These are phyloP conservation scores for Eudorina sp. DNA, from an alignment of 139 green algal genomes.

Conservation along the genomic window DNA sequence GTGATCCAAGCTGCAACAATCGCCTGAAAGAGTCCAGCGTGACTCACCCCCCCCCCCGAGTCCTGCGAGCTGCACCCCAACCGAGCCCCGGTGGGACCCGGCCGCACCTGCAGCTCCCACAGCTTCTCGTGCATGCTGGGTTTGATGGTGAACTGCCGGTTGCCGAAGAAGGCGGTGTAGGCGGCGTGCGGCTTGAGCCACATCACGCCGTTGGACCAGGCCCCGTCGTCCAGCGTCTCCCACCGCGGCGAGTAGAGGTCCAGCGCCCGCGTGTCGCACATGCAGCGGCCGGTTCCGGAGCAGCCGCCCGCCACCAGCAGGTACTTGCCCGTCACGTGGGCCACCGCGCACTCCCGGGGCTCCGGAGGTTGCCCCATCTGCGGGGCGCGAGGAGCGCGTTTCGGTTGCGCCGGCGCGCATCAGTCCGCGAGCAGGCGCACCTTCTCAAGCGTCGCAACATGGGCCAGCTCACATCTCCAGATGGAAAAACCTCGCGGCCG, in stretches of 20 bases:
- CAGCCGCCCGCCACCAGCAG: constrained; percentile 74
- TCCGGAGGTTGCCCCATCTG: constrained; percentile 57
- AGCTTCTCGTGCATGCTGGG: constrained; percentile 77
- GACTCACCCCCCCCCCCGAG: too few species aligned
- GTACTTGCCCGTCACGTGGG: constrained; percentile 72
- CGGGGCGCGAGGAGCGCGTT: not conserved
- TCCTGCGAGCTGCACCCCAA: too few species aligned
- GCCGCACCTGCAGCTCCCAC: constrained; percentile 73
- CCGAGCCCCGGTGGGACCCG: too few species aligned
- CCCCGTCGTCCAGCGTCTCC: constrained; percentile 80
- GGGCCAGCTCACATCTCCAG: too few species aligned
- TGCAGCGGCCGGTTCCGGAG: constrained; percentile 40
- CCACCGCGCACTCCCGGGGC: constrained; percentile 64
- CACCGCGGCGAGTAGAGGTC: constrained; percentile 76
- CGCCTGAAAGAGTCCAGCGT: too few species aligned
- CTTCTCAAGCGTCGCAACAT: too few species aligned
- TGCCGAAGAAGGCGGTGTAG: constrained; percentile 73
- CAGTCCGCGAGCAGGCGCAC: too few species aligned
- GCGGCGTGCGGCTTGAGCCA: constrained; percentile 68
- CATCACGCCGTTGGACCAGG: constrained; percentile 61
- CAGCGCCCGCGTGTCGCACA: constrained; percentile 62
- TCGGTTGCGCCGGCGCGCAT: not conserved
- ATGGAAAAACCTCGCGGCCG: too few species aligned
- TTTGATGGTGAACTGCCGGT: constrained; percentile 80
- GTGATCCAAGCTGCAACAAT: too few species aligned